Evolutionary conservation across 257 asterid species (phyloP).

Genomic region (Echites panduratus): DNA sequence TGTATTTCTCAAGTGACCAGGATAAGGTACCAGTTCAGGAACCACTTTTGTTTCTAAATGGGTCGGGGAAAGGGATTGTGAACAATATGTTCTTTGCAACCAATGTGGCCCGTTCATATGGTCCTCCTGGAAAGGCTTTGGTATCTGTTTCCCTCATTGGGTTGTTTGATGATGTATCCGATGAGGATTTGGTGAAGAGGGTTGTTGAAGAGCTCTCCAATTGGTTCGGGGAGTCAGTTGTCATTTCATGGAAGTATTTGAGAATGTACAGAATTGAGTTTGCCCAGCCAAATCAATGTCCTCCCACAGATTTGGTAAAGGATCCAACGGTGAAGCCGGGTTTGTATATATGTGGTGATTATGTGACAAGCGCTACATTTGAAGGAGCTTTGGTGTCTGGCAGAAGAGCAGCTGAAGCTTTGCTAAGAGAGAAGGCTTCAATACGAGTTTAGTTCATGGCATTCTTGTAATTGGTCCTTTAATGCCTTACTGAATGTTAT

Average conservation of each 20-base stretch:
- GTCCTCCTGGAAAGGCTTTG: constrained; percentile 69
- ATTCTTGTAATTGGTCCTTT: constrained; percentile 3
- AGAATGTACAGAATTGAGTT: constrained; percentile 62
- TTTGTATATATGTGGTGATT: constrained; percentile 87
- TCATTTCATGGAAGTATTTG: constrained; percentile 62
- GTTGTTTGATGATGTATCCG: constrained; percentile 36
- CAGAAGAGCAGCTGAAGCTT: constrained; percentile 79
- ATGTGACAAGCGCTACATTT: constrained; percentile 78
- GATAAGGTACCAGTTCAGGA: constrained; percentile 54
- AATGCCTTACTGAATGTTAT: constrained; percentile 7
- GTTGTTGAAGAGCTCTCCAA: constrained; percentile 56
- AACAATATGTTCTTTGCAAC: constrained; percentile 89
- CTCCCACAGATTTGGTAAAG: constrained; percentile 73
- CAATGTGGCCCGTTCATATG: constrained; percentile 75
- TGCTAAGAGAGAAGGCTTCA: constrained; percentile 51
- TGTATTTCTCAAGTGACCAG: constrained; percentile 59
- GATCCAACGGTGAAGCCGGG: constrained; percentile 51
- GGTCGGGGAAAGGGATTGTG: constrained; percentile 71
- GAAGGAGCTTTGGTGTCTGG: constrained; percentile 96
- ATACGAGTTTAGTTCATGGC: constrained; percentile 26
- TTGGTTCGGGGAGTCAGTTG: constrained; percentile 65
- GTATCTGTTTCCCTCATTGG: constrained; percentile 77
- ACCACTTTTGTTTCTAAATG: constrained; percentile 69
- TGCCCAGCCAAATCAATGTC: constrained; percentile 90
- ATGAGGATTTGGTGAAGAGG: constrained; percentile 53